Evolutionary conservation across 2,329 filamentous ascomycete species (phyloP), one percentile per base, ranked within the genome.

Genomic region (Hirsutella minnesotensis): DNA sequence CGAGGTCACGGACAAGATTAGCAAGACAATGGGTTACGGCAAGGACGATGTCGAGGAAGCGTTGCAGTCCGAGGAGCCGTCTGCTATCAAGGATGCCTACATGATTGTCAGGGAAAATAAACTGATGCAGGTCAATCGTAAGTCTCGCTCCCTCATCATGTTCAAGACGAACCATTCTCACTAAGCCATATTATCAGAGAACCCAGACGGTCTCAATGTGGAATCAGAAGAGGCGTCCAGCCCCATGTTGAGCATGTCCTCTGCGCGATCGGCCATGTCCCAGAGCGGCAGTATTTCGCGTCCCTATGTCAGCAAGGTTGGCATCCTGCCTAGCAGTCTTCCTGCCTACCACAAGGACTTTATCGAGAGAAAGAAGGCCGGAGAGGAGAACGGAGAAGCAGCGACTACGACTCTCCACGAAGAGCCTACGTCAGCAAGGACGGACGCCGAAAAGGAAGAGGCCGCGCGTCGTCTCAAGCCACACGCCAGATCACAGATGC

Each of bases 31-130:
- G 89, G 92, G 92, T 46, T 98, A 98, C 59, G 88, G 84, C 30
- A 90, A 86, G 60, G 83, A 83, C 47, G 92, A 98, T 67, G 90
- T 98, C 42, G 85, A 95, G 58, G 92, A 96, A 62, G 90, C 92
- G 19, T 69, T 98, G 48, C 83, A 84, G 55, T 88, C 87, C 44
- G 81, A 92, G 42, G 92, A 98, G 60, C 92, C 92, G 12, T 96
- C 89, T 45, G 89, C 92, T 10, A 95, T 98, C 70, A 98, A 98
- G 66, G 92, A 98, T 64, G 92, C 92, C 1, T 98, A 96, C 66
- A 81, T 95, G 65, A 98, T 98, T 60, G 87, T 98, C 21, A 80
- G 90, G 42, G 92, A 98, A 64, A 96, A 96, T 60, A 92, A 95
- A 62, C 77, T 96, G 60, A 96, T 96, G 89, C 85, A 89, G 61